Conservation (phyloP, 2,329 filamentous ascomycete species). For the Epicoccum sorghinum region DNA sequence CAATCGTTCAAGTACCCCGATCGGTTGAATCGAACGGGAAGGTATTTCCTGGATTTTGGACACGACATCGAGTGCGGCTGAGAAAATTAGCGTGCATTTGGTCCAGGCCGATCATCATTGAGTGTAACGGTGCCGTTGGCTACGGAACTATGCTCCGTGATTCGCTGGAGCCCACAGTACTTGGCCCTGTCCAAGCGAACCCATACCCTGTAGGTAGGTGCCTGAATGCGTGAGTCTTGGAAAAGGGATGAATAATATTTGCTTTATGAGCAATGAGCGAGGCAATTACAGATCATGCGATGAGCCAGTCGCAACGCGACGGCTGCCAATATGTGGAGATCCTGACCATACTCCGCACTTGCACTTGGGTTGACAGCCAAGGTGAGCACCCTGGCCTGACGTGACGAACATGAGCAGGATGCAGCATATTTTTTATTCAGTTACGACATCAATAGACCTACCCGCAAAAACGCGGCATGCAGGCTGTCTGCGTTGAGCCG, state of each 20-base stretch:
- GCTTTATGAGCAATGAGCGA: no score
- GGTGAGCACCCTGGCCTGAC: neutral
- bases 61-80: slow-evolving; percentile 3
- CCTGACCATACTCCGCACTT: neutral
- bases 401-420: neutral
- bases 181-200: no score
- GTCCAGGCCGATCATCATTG: slow-evolving; percentile 3
- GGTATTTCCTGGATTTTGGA: neutral
- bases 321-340: neutral
- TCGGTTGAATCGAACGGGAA: neutral
- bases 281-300: no score
- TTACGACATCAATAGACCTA: neutral
- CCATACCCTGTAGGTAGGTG: no score
- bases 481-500: neutral
- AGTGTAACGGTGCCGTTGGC: slow-evolving; percentile 5
- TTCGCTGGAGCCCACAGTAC: neutral
- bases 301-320: neutral
- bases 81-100: neutral
- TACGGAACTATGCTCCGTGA: neutral
- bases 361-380: slow-evolving; percentile 1
- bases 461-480: neutral
- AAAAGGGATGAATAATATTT: neutral
- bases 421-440: slow-evolving; percentile 1
- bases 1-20: neutral
- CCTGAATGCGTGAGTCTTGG: neutral